Evolutionary conservation across 2,329 filamentous ascomycete genomes (phyloP), one percentile per base, ranked within the genome.

Genomic region (Ceratocystis colombiana): DNA sequence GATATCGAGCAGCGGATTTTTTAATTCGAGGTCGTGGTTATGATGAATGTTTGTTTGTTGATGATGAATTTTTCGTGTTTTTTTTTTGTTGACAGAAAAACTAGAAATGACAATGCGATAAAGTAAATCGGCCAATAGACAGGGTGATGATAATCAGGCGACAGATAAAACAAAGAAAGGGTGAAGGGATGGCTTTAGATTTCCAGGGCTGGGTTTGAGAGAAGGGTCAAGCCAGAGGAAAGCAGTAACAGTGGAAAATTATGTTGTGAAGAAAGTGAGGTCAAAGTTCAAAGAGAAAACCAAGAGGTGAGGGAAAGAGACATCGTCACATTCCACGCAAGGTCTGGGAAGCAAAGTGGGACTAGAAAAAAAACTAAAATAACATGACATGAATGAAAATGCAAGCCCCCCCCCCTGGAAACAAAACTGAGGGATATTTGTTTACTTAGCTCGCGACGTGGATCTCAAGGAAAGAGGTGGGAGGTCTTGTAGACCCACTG

Each of bases 381-480:
- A 48, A 48, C 5, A 25, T 22, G 12, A 12, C 20, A 53, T 1
- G 20, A 25, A 53, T 12, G 7, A 28, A 53, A 53, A 25, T 28
- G 8, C 37, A 37, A 37, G 37, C 33, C 33, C 33, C 37, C 10
- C 10, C 33, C 37, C 37, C 37, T 4, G 8, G 37, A 12, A 41
- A 41, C 37, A 41, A 41, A 12, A 41, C 37, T 41, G 48, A 50
- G 61, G 44, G 61, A 63, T 17, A 63, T 63, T 59, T 63, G 61
- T 63, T 63, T 63, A 63, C 61, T 63, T 63, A 15, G 25, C 46
- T 45, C 41, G 44, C 22, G 61, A 63, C 61, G 44, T 63, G 61
- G 46, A 33, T n/a, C 53, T 7, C 7, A 33, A n/a, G 53, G 53
- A 59, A 59, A 12, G 25, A 25, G 25, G 28, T 6, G 12, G 3